phyloP scores from a whole-genome alignment of 768 basidiomycete species.

The Cyathus striatus region DNA sequence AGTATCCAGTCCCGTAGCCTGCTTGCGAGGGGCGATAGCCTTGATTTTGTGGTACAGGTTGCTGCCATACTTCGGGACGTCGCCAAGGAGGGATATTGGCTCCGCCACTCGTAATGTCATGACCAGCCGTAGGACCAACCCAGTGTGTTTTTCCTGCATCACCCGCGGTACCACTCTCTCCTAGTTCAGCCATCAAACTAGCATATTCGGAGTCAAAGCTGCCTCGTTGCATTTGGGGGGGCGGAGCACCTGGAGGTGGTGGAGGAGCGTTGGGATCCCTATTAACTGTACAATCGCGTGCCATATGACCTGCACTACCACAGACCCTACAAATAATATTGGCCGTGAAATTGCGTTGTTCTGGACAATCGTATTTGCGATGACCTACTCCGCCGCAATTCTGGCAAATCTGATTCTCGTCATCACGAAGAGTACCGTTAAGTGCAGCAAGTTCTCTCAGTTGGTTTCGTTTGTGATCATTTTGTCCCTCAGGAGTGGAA shows the following conservation, averaged over 20 bases:
- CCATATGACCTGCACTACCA: constrained; percentile 98
- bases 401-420: constrained; percentile 99
- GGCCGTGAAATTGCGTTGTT: constrained; percentile 97
- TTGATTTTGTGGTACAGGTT: constrained; percentile 47
- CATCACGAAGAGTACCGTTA: constrained; percentile 98
- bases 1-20: constrained; percentile 45
- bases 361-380: constrained; percentile 98
- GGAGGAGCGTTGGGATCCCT: constrained; percentile 75
- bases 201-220: constrained; percentile 98
- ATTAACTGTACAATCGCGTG: constrained; percentile 93
- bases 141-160: constrained; percentile 51
- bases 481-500: constrained; percentile 98
- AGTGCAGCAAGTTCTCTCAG: constrained; percentile 95
- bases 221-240: constrained; percentile 52
- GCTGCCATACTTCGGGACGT: constrained; percentile 83
- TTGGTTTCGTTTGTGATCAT: constrained; percentile 99
- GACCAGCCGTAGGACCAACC: constrained; percentile 45
- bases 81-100: constrained; percentile 89
- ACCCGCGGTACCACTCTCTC: constrained; percentile 61
- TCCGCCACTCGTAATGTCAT: constrained; percentile 70
- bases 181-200: constrained; percentile 95
- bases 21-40: constrained; percentile 70
- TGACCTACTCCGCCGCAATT: constrained; percentile 93
- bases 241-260: constrained; percentile 37
- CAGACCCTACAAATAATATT: constrained; percentile 99